phyloP scores from a whole-genome alignment of 2,329 filamentous ascomycete species.

The Aspergillus hiratsukae region DNA sequence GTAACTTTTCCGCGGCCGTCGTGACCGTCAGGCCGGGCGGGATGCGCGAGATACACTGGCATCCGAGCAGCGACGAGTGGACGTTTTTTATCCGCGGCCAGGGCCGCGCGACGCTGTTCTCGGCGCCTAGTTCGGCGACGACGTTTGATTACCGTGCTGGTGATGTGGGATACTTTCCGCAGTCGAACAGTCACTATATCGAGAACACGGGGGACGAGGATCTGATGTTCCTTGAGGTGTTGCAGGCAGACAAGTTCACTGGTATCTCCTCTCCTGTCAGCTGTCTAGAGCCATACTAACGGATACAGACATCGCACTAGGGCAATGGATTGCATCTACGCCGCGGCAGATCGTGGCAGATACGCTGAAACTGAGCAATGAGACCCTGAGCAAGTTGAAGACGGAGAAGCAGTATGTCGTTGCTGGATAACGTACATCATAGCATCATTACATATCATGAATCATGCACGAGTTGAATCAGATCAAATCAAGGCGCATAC shows the following conservation, averaged over 20 bases:
- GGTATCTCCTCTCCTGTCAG: slow-evolving; percentile 12
- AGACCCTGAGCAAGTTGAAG: slow-evolving; percentile 37
- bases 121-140: slow-evolving; percentile 61
- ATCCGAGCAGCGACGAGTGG: slow-evolving; percentile 75
- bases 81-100: slow-evolving; percentile 71
- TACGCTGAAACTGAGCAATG: slow-evolving; percentile 46
- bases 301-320: slow-evolving; percentile 42
- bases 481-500: background rate
- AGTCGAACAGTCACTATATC: slow-evolving; percentile 75
- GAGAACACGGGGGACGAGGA: slow-evolving; percentile 73
- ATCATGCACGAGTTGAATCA: background rate
- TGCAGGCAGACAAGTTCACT: slow-evolving; percentile 63
- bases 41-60: slow-evolving; percentile 78
- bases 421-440: slow-evolving; percentile 16
- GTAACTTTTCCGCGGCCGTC: slow-evolving; percentile 68
- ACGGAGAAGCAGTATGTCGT: slow-evolving; percentile 46
- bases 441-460: background rate
- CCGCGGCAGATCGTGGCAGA: slow-evolving; percentile 57
- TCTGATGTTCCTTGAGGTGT: slow-evolving; percentile 70
- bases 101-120: slow-evolving; percentile 71
- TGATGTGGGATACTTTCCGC: slow-evolving; percentile 72
- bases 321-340: slow-evolving; percentile 49
- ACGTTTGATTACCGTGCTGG: slow-evolving; percentile 74
- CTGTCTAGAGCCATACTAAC: background rate
- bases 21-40: slow-evolving; percentile 67